These are phyloP conservation scores for Erysimum cheiri DNA, from an alignment of 441 rosid species.

Conservation along the genomic window DNA sequence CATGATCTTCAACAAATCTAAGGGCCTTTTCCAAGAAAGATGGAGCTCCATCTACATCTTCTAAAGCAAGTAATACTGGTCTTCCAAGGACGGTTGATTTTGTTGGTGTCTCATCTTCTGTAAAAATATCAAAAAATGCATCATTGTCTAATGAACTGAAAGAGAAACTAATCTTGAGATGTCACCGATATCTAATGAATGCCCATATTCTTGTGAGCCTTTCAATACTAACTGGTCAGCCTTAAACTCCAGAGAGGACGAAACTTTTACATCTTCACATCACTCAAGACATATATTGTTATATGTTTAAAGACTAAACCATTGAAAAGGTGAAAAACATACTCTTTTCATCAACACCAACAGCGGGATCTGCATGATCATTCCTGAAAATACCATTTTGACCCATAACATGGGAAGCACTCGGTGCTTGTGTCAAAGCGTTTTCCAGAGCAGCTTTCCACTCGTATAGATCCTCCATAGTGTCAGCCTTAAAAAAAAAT, in stretches of 20 bases:
- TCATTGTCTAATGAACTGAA: conserved; percentile 31
- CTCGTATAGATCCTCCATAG: conserved; percentile 84
- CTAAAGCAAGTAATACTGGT: conserved; percentile 92
- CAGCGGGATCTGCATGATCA: conserved; percentile 64
- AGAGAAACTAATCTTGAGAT: conserved; percentile 15
- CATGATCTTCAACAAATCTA: conserved; percentile 85
- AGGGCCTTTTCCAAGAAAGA: conserved; percentile 99
- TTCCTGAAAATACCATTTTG: conserved; percentile 84
- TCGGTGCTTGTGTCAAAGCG: conserved; percentile 94
- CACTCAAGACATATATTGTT: conserved; percentile 2
- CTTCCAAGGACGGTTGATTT: conserved; percentile 73
- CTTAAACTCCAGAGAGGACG: conserved; percentile 16
- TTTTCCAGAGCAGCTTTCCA: conserved; percentile 95
- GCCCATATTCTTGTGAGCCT: conserved; percentile 23
- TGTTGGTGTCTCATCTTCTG: conserved; percentile 67
- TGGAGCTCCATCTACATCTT: conserved; percentile 98
- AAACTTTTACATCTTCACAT: conserved; percentile 24
- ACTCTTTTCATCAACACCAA: conserved; percentile 66
- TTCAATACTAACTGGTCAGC: conserved; percentile 19
- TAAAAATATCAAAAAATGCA: conserved; percentile 40
- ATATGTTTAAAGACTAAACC: conserved; percentile 2
- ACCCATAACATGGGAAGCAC: conserved; percentile 71
- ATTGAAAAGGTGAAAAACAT: conserved; percentile 41
- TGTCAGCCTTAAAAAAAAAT: conserved; percentile 74
- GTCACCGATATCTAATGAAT: conserved; percentile 1